Evolutionary conservation across 345 rosid species (phyloP).

Genomic region (Citrus trifoliata): DNA sequence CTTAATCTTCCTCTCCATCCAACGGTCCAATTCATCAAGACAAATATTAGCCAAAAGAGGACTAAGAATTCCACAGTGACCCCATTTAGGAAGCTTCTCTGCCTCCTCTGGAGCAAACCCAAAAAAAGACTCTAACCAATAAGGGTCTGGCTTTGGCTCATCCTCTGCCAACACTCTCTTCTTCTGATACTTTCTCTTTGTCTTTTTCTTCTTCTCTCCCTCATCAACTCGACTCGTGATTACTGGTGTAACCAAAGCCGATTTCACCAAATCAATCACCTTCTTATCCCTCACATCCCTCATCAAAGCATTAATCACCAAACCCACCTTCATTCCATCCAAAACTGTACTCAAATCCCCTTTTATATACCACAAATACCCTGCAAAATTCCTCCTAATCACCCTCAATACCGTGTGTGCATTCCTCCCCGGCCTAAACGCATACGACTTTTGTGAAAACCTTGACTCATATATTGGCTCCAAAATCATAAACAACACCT

Average conservation of each 20-base stretch:
- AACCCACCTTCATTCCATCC: conserved; percentile 89
- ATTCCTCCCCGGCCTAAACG: conserved; percentile 89
- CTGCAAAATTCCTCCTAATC: conserved; percentile 83
- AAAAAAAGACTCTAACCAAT: conserved; percentile 93
- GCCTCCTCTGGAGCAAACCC: conserved; percentile 99
- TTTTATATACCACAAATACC: conserved; percentile 85
- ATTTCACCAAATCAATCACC: conserved; percentile 79
- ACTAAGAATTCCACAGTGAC: conserved; percentile 90
- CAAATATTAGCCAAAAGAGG: conserved; percentile 88
- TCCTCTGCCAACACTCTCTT: conserved; percentile 93
- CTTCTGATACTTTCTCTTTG: conserved; percentile 87
- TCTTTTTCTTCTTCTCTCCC: conserved; percentile 66
- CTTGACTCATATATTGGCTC: conserved; percentile 87
- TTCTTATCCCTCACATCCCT: conserved; percentile 96
- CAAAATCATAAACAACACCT: conserved; percentile 76
- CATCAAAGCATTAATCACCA: conserved; percentile 81
- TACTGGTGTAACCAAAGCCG: conserved; percentile 79
- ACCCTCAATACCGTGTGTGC: conserved; percentile 88
- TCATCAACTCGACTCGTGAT: conserved; percentile 53
- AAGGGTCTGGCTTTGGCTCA: conserved; percentile 98
- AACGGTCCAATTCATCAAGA: conserved; percentile 85
- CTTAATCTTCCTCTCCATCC: conserved; percentile 85
- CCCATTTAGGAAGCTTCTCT: conserved; percentile 85
- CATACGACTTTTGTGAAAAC: conserved; percentile 83
- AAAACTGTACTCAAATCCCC: conserved; percentile 91